Conservation (phyloP, 345 rosid genomes). For the Rubroshorea leprosula region DNA sequence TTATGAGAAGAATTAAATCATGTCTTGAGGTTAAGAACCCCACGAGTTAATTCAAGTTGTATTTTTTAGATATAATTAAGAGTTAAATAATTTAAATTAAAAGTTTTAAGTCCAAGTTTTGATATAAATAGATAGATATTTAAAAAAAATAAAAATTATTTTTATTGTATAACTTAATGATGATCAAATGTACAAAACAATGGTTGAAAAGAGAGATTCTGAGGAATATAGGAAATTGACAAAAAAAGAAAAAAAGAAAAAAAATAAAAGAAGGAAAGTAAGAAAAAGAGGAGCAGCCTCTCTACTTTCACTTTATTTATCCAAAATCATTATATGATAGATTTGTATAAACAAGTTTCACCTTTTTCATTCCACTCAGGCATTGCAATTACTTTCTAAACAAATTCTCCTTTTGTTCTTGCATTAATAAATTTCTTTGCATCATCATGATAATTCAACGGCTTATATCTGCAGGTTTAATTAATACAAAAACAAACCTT, state of each 20-base stretch:
- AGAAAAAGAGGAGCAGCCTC: background rate
- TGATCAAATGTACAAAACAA: too few relatives aligned
- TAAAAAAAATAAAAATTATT: too few relatives aligned
- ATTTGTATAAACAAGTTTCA: conserved; percentile 16
- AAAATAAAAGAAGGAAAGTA: conserved; percentile 5
- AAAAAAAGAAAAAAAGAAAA: background rate
- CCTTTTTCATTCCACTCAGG: conserved; percentile 16
- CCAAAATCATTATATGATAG: conserved; percentile 15
- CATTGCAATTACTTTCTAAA: conserved; percentile 7
- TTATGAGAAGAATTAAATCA: too few relatives aligned
- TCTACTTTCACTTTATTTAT: conserved; percentile 16
- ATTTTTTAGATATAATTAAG: too few relatives aligned
- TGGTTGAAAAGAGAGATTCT: background rate
- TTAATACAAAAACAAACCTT: background rate
- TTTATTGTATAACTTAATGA: too few relatives aligned
- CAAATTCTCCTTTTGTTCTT: conserved; percentile 8
- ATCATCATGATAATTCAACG: conserved; percentile 13
- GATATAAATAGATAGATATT: too few relatives aligned
- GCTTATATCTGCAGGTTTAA: background rate
- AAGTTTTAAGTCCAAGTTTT: too few relatives aligned
- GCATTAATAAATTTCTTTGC: conserved; percentile 10
- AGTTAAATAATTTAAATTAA: too few relatives aligned
- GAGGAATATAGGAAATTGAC: background rate
- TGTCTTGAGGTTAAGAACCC: background rate
- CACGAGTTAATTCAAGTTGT: too few relatives aligned